A percentile compares a stretch with the other conserved stretches of the same genome.
These are phyloP conservation scores for Ogataea parapolymorpha DNA, from an alignment of 805 yeast species.

Conservation along the genomic window DNA sequence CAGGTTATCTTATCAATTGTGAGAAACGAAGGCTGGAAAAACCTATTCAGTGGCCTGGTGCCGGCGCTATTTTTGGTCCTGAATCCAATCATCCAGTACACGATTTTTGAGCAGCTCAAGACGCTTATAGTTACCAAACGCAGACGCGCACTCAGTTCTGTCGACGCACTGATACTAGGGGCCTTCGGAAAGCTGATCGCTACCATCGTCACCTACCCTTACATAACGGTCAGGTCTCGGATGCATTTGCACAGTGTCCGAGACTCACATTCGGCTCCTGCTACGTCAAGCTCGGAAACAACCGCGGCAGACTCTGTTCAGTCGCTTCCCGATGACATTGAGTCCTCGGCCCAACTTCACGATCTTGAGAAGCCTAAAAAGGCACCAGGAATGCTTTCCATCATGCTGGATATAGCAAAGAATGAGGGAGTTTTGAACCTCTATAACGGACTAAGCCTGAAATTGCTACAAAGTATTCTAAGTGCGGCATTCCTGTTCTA, in stretches of 20 bases:
- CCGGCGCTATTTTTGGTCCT: constrained; percentile 85
- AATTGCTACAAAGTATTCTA: constrained; percentile 76
- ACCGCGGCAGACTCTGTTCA: constrained; percentile 19
- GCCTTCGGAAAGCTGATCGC: constrained; percentile 88
- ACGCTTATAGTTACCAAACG: constrained; percentile 53
- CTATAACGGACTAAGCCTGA: constrained; percentile 77
- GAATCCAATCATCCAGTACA: constrained; percentile 90
- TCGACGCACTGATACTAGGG: constrained; percentile 81
- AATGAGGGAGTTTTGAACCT: constrained; percentile 75
- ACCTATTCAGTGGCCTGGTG: constrained; percentile 78
- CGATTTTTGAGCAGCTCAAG: constrained; percentile 83
- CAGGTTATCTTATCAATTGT: constrained; percentile 59
- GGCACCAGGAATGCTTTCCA: constrained; percentile 40
- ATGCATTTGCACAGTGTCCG: constrained; percentile 62
- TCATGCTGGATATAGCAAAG: constrained; percentile 54
- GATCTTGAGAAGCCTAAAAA: constrained; percentile 22
- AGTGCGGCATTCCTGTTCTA: constrained; percentile 89
- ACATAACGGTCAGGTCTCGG: constrained; percentile 83
- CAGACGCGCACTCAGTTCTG: constrained; percentile 58
- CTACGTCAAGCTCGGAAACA: constrained; percentile 9
- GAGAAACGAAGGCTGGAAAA: constrained; percentile 63
- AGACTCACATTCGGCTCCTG: constrained; percentile 12
- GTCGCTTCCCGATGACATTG: constrained; percentile 22
- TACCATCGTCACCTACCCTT: constrained; percentile 87
- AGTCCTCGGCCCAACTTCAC: constrained; percentile 19